Conservation (phyloP, 2,329 filamentous ascomycete genomes). For the Pseudogymnoascus sp. region DNA sequence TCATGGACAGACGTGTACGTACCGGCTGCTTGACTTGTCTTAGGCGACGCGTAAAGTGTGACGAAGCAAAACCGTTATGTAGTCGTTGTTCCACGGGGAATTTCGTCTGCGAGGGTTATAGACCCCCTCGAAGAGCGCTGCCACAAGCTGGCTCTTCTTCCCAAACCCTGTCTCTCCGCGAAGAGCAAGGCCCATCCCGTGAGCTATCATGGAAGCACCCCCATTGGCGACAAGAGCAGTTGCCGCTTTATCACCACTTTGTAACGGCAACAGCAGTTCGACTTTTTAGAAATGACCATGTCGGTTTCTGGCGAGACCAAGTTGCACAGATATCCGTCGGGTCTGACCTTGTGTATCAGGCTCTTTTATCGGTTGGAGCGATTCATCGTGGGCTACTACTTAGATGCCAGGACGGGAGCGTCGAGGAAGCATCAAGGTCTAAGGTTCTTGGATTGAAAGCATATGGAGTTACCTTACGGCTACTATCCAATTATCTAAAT, state of each 20-base stretch:
- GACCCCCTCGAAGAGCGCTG: neutral
- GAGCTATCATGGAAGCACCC: neutral
- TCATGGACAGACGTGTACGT: conserved; percentile 11
- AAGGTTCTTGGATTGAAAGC: neutral
- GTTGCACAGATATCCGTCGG: conserved; percentile 21
- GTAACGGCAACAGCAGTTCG: conserved; percentile 18
- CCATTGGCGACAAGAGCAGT: conserved; percentile 19
- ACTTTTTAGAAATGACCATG: conserved; percentile 19
- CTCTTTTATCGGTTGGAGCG: conserved; percentile 19
- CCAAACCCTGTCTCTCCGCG: neutral
- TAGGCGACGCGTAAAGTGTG: conserved; percentile 20
- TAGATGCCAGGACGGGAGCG: conserved; percentile 12
- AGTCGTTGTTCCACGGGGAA: conserved; percentile 16
- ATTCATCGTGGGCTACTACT: conserved; percentile 19
- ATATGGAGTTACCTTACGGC: neutral
- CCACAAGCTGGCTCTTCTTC: neutral
- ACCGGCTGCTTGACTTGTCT: conserved; percentile 22
- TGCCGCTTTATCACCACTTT: conserved; percentile 23
- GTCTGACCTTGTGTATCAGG: conserved; percentile 20
- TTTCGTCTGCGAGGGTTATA: conserved; percentile 13
- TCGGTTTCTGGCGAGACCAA: conserved; percentile 21
- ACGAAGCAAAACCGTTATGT: conserved; percentile 19
- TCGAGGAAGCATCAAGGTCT: conserved; percentile 9
- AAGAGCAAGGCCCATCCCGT: neutral
- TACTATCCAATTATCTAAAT: neutral